Conservation (phyloP, 768 basidiomycete genomes). For the Candolleomyces eurysporus region DNA sequence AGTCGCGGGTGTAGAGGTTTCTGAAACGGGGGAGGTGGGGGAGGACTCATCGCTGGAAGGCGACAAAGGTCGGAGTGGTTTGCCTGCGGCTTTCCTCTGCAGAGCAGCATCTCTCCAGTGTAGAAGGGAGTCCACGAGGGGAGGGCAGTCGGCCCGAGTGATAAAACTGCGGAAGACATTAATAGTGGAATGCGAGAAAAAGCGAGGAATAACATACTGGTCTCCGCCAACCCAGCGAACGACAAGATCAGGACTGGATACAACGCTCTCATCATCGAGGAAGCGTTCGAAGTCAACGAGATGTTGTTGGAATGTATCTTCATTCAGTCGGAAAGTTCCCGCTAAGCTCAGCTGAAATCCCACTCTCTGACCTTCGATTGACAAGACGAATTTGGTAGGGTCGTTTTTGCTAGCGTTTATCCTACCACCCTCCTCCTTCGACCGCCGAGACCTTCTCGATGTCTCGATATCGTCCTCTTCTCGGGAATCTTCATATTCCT, state of each 20-base stretch:
- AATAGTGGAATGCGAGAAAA: neutral
- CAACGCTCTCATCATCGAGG: constrained; percentile 59
- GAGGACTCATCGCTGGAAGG: constrained; percentile 1
- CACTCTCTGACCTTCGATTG: constrained; percentile 56
- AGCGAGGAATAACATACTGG: constrained; percentile 44
- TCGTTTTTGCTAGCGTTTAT: constrained; percentile 61
- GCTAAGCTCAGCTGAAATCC: constrained; percentile 73
- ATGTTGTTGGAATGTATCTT: constrained; percentile 54
- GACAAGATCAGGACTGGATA: constrained; percentile 64
- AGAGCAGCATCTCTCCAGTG: constrained; percentile 60
- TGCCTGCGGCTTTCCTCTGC: constrained; percentile 19
- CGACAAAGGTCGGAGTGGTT: neutral
- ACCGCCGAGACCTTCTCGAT: constrained; percentile 6
- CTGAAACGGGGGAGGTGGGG: constrained; percentile 34
- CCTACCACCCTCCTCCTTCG: constrained; percentile 33
- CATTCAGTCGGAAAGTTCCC: constrained; percentile 6
- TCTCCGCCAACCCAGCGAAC: constrained; percentile 64
- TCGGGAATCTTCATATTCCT: constrained; percentile 31
- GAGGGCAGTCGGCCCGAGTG: constrained; percentile 70
- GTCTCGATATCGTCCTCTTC: constrained; percentile 20
- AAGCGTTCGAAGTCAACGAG: constrained; percentile 66
- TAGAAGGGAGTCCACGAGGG: constrained; percentile 70
- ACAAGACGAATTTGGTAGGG: constrained; percentile 60
- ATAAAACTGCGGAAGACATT: constrained; percentile 55
- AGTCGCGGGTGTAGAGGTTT: constrained; percentile 14